Conservation (phyloP, 257 asterid species). For the Misopates orontium region DNA sequence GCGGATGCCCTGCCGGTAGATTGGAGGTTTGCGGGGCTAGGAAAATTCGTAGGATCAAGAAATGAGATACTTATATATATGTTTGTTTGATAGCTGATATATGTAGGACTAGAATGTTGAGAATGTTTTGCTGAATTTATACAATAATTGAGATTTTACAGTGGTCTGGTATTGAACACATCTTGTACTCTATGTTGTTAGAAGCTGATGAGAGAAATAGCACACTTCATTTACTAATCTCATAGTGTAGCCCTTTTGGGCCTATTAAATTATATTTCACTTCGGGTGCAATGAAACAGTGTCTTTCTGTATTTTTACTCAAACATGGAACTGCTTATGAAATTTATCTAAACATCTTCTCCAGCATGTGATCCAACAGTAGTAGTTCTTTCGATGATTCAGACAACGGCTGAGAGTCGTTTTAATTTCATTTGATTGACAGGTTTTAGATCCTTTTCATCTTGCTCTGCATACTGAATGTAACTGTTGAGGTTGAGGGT, state of each 20-base stretch:
- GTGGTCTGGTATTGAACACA: conserved; percentile 26
- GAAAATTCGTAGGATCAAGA: conserved; percentile 58
- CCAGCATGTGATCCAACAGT: too few species aligned
- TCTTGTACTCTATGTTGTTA: conserved; percentile 4
- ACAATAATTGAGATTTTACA: conserved; percentile 35
- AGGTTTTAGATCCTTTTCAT: too few species aligned
- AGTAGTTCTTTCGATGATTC: too few species aligned
- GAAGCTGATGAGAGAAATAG: not conserved
- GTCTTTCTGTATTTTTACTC: not conserved
- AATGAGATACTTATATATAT: conserved; percentile 23
- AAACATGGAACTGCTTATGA: not conserved
- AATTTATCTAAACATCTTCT: not conserved
- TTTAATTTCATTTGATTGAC: too few species aligned
- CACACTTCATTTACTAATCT: not conserved
- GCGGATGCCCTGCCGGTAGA: conserved; percentile 62
- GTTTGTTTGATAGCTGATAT: not conserved
- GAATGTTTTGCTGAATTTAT: conserved; percentile 25
- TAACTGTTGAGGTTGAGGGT: too few species aligned
- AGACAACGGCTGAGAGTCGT: too few species aligned
- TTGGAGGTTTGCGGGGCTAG: conserved; percentile 64
- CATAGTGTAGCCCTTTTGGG: too few species aligned
- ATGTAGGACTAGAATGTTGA: too few species aligned
- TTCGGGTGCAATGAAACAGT: not conserved
- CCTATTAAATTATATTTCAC: too few species aligned
- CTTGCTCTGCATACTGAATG: too few species aligned